Base-by-base conservation (phyloP, 257 asterid genomes). In the Nemophila menziesii region DNA sequence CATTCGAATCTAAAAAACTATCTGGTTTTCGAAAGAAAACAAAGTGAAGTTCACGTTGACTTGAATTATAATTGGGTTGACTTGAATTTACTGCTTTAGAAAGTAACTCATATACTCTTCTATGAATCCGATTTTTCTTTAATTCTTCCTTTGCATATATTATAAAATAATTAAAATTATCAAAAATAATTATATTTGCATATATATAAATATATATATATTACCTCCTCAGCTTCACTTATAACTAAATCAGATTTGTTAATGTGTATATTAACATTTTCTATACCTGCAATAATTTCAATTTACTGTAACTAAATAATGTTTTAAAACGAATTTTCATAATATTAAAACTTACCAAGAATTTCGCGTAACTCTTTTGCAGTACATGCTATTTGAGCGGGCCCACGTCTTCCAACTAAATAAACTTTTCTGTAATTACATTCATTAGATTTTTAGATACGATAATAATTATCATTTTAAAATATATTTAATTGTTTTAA, bases 381-480 rank as follows among this genome's bases (percentile, higher is more conserved):
- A 5, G 98, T 84, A 52, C 86, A 89, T 38, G 98, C 84, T 47
- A 93, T 94, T 70, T 89, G 98, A 33, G 76, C 92, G 4, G 98
- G 93, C 69, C 96, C 98, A 43, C 96, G 94, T 62, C 98, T 77
- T 61, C 98, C 98, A 55, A 89, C 93, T 71, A 89, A 62, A 74
- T 68, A 89, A 23, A 89, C 94, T 67, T 77, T 89, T 79, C 98
- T 89, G 63, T 57, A 55, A 45, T 51, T 16, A 27, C 24, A 49
- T 22, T 55, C 10, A 14, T 37, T 51, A 44, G 21, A 54, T 34
- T 29, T 49, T 50, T 48, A 53, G 26, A 27, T 42, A 22, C 44
- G 46, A 37, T 18, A 19, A 11, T 44, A 15, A 33, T 23, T 17
- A 24, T 16, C n/a, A 13, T 29, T 29, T 13, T 7, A 29, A 29